Base-by-base conservation (phyloP, 495 filamentous ascomycete genomes). In the Penicillium canariense region DNA sequence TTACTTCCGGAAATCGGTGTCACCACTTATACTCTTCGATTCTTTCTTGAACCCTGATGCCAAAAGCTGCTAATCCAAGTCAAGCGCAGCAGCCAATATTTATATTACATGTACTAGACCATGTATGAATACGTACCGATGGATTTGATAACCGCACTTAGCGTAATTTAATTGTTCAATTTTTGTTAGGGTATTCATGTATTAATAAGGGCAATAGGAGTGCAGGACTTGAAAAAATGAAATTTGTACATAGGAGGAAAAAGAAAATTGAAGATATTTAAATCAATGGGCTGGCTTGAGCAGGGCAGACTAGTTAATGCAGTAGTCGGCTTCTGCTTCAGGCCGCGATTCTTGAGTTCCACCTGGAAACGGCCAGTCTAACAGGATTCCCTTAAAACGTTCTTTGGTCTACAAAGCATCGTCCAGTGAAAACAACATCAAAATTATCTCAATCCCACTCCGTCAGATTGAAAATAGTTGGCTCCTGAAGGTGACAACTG, bases 1-100 rank as follows among this genome's bases (percentile, higher is more conserved):
- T 5, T 39, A 39, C 15, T 39, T 39, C 35, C 35, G 35, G 35
- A 17, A 39, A 39, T 17, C 35, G 35, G 35, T 44, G 40, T 27
- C 23, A 44, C n/a, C 40, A 44, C 17, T 25, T 44, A 22, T 18
- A 44, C 40, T 44, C 40, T 27, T 44, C 40, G 40, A 44, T 44
- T 44, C 11, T 44, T 44, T 44, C 40, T 44, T n/a, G 23, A 23
- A 44, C 23, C 40, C 40, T 44, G 25, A 27, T 44, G 8, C 20
- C 23, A 27, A 20, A 26, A 36, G 3, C 20, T 12, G 22, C 32
- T 39, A 10, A 17, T 22, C n/a, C 7, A 50, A 4, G 36, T 30
- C 12, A 7, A 50, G 4, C 30, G 30, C 12, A 32, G 30, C 30
- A 12, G 30, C 30, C 12, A 32, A 32, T 32, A 32, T 6, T 32